Percentiles rank a stretch among this genome's conserved stretches.
phyloP scores from a whole-genome alignment of 495 filamentous ascomycete genomes.

The Penicillium parvum region DNA sequence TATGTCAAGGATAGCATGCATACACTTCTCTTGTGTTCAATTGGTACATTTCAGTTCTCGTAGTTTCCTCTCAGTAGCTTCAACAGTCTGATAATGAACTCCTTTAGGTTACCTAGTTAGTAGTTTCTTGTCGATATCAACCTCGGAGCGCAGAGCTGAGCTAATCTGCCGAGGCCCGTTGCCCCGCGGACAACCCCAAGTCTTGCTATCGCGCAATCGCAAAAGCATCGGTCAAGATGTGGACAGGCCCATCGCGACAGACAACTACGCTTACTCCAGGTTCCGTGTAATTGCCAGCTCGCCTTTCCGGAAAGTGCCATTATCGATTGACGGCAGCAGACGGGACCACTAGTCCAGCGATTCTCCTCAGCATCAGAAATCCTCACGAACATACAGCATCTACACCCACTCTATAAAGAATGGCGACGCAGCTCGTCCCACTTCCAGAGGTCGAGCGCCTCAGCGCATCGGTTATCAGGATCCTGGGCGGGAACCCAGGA shows the following conservation, averaged over 20 bases:
- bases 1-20: conserved; percentile 41
- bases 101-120: too few species aligned
- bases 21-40: conserved; percentile 34
- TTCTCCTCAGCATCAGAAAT: too few species aligned
- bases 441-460: conserved; percentile 65
- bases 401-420: too few species aligned
- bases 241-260: background rate
- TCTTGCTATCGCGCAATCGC: conserved; percentile 2
- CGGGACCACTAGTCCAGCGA: too few species aligned
- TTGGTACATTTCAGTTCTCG: background rate
- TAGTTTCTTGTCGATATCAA: too few species aligned
- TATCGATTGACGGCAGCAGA: too few species aligned
- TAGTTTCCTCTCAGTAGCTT: too few species aligned
- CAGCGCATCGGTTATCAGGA: conserved; percentile 62
- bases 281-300: too few species aligned
- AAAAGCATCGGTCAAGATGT: background rate
- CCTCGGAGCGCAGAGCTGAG: conserved; percentile 14
- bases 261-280: background rate
- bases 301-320: too few species aligned
- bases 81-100: too few species aligned
- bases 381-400: too few species aligned
- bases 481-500: conserved; percentile 76
- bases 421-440: conserved; percentile 45
- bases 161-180: conserved; percentile 30
- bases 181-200: conserved; percentile 13